Evolutionary conservation across 345 rosid species (phyloP).

Genomic region (Ceriops decandra): DNA sequence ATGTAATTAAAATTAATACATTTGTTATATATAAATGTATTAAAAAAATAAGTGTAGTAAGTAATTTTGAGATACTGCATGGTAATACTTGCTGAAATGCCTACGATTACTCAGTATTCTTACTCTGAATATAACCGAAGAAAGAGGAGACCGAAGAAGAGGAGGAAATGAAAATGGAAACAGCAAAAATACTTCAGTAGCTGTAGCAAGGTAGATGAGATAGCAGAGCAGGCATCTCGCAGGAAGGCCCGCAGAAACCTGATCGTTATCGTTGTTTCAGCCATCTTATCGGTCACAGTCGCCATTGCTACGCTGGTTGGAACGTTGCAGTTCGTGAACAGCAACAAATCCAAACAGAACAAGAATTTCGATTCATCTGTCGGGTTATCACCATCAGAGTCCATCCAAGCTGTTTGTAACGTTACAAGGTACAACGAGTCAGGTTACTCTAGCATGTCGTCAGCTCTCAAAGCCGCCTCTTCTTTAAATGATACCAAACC

Average conservation of each 20-base stretch:
- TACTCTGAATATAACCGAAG: too few relatives aligned
- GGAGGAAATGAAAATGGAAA: background rate
- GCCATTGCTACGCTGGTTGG: conserved; percentile 11
- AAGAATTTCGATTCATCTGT: background rate
- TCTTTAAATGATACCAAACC: conserved; percentile 3
- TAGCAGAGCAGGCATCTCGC: conserved; percentile 22
- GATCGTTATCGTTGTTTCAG: conserved; percentile 13
- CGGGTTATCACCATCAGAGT: background rate
- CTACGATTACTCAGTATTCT: too few relatives aligned
- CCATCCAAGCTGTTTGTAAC: conserved; percentile 23
- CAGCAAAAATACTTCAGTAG: conserved; percentile 14
- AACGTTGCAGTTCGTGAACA: background rate
- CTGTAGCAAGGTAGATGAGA: conserved; percentile 14
- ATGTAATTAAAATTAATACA: too few relatives aligned
- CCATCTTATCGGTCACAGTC: conserved; percentile 12
- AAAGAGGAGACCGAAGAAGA: too few relatives aligned
- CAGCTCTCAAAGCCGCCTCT: conserved; percentile 17
- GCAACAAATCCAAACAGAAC: background rate
- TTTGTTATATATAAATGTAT: too few relatives aligned
- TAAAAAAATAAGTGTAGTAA: too few relatives aligned
- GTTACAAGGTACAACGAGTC: conserved; percentile 29
- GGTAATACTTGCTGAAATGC: too few relatives aligned
- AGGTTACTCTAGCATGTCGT: conserved; percentile 27
- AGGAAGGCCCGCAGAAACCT: conserved; percentile 21
- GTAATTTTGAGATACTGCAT: too few relatives aligned